Evolutionary conservation across 768 basidiomycete species (phyloP).

Genomic region (Leccinum ochraceum): DNA sequence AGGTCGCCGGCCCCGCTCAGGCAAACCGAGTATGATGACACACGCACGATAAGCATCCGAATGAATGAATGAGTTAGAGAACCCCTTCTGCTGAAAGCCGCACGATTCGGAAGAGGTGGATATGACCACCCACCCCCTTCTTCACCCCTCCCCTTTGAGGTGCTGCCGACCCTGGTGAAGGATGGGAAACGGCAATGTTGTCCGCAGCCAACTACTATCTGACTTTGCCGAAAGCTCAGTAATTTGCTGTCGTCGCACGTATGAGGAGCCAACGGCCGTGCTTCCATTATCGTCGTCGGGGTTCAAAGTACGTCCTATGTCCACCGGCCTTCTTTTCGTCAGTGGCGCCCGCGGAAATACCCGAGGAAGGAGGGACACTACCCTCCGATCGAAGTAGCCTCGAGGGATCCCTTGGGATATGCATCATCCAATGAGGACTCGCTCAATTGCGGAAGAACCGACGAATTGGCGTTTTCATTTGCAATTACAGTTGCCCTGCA

Average conservation of each 20-base stretch:
- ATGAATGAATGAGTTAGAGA: background rate
- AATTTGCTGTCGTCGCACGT: slow-evolving; percentile 9
- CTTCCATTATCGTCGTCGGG: background rate
- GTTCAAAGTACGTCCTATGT: background rate
- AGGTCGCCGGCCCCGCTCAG: slow-evolving; percentile 17
- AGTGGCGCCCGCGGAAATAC: background rate
- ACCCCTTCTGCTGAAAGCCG: background rate
- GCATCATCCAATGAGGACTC: background rate
- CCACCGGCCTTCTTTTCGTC: background rate
- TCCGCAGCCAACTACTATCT: background rate
- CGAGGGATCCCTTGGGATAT: background rate
- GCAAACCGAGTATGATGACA: slow-evolving; percentile 5
- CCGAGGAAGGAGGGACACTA: background rate
- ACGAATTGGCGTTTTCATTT: background rate
- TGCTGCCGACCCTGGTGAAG: background rate
- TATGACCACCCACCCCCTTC: background rate
- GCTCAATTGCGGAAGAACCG: background rate
- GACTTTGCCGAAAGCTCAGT: background rate
- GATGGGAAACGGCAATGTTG: background rate
- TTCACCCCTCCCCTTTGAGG: background rate
- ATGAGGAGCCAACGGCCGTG: background rate
- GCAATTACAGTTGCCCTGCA: background rate
- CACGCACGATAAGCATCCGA: slow-evolving; percentile 6
- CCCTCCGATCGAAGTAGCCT: background rate
- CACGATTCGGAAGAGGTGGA: slow-evolving; percentile 5